A percentile compares a stretch with the other conserved stretches of the same genome.
These are phyloP conservation scores for Triglochin maritima DNA, from an alignment of 106 monocot genomes.

Conservation along the genomic window DNA sequence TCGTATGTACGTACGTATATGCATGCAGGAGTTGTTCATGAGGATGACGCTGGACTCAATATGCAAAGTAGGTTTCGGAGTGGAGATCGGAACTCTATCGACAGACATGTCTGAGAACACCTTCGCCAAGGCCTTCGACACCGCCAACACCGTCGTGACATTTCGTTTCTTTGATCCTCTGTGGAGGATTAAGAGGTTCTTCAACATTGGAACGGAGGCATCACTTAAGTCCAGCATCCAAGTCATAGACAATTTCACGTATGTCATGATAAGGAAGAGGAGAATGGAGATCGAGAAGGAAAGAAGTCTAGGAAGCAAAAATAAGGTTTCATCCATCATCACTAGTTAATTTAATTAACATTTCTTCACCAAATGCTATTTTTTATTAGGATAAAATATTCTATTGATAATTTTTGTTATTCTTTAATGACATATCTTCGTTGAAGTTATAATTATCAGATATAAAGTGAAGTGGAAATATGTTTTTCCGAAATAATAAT, in stretches of 20 bases:
- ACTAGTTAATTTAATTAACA: too few species aligned
- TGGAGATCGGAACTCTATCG: slow-evolving; percentile 76
- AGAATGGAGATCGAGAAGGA: slow-evolving; percentile 44
- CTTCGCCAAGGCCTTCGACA: slow-evolving; percentile 71
- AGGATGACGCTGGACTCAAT: slow-evolving; percentile 90
- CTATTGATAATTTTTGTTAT: too few species aligned
- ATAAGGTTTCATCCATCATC: slow-evolving; percentile 19
- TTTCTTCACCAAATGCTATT: too few species aligned
- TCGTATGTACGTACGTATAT: background rate
- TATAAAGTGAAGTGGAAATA: too few species aligned
- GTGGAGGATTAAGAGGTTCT: slow-evolving; percentile 66
- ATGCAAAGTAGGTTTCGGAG: slow-evolving; percentile 78
- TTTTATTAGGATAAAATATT: too few species aligned
- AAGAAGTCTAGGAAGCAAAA: slow-evolving; percentile 11
- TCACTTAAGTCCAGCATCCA: slow-evolving; percentile 55
- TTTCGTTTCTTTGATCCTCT: slow-evolving; percentile 60
- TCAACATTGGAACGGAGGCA: slow-evolving; percentile 50
- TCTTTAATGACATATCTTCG: too few species aligned
- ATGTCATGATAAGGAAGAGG: slow-evolving; percentile 53
- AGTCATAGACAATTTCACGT: slow-evolving; percentile 72
- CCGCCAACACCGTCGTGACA: slow-evolving; percentile 60
- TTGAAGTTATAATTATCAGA: too few species aligned
- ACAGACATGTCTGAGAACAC: slow-evolving; percentile 50
- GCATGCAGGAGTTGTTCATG: slow-evolving; percentile 63
- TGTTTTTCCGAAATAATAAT: too few species aligned